Conservation (phyloP, 164 flowering plant genomes). For the Stephania japonica region DNA sequence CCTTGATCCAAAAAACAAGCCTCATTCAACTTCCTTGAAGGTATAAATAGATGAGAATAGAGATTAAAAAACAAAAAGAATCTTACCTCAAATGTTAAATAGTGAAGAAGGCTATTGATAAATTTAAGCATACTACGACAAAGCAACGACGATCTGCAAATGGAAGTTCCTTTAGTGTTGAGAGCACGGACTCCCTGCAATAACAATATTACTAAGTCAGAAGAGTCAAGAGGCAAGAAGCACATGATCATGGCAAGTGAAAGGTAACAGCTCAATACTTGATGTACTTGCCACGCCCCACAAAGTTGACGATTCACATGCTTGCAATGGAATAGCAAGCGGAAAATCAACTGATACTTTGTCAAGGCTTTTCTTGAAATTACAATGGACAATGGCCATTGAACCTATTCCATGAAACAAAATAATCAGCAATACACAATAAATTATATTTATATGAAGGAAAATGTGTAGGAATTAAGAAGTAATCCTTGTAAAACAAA, state of each 20-base stretch:
- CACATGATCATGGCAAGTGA: constrained; percentile 1
- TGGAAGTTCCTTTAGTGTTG: constrained; percentile 63
- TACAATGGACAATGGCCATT: constrained; percentile 89
- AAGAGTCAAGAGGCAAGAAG: not conserved
- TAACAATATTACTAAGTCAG: not conserved
- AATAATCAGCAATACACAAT: not conserved
- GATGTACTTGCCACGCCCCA: constrained; percentile 98
- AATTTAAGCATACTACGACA: constrained; percentile 95
- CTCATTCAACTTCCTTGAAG: too few relatives aligned
- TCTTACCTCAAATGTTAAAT: constrained; percentile 86
- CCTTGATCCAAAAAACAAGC: not conserved
- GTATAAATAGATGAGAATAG: not conserved
- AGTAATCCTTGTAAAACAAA: not conserved
- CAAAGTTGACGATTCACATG: constrained; percentile 93
- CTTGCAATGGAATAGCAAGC: constrained; percentile 88
- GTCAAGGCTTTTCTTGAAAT: constrained; percentile 85
- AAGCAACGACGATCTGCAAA: constrained; percentile 74
- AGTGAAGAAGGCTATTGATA: constrained; percentile 90
- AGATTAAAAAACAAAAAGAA: constrained; percentile 7
- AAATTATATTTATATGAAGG: not conserved
- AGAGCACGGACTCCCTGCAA: constrained; percentile 75
- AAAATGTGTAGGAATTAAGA: not conserved
- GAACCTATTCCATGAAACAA: constrained; percentile 40
- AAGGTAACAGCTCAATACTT: constrained; percentile 43
- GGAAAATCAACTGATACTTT: constrained; percentile 86